A percentile compares a stretch with the other conserved stretches of the same genome.
These are phyloP conservation scores for Neolentinus lepideus DNA, from an alignment of 1,284 basidiomycete species.

Conservation along the genomic window DNA sequence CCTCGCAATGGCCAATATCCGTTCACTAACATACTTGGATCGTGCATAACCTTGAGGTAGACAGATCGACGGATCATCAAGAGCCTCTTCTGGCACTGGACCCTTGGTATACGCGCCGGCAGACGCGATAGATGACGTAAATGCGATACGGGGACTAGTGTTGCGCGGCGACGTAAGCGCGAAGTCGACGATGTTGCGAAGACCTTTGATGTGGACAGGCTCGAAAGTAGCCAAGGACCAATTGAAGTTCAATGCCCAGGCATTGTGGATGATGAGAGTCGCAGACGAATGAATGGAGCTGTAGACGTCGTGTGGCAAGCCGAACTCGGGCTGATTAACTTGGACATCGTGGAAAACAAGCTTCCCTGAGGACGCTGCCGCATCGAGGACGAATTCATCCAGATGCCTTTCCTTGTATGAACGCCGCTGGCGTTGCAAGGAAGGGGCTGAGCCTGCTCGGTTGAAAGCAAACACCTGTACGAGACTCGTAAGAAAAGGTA, in stretches of 20 bases:
- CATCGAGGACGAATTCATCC: slow-evolving; percentile 2
- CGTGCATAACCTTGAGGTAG: slow-evolving; percentile 18
- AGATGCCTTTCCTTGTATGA: neutral
- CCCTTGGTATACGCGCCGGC: neutral
- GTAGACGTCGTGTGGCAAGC: slow-evolving; percentile 2
- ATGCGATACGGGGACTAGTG: slow-evolving; percentile 16
- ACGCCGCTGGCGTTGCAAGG: neutral
- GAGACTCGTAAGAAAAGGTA: neutral
- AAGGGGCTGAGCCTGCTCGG: neutral
- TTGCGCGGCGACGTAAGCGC: slow-evolving; percentile 15
- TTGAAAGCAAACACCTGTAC: slow-evolving; percentile 4
- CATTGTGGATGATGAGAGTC: slow-evolving; percentile 28
- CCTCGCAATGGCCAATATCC: slow-evolving; percentile 13
- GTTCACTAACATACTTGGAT: slow-evolving; percentile 22
- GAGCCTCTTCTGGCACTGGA: slow-evolving; percentile 9
- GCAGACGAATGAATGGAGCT: slow-evolving; percentile 1
- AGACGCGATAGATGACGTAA: slow-evolving; percentile 12
- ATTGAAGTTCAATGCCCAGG: slow-evolving; percentile 29
- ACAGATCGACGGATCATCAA: slow-evolving; percentile 12
- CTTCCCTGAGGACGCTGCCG: neutral
- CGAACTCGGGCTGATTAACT: neutral
- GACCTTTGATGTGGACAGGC: slow-evolving; percentile 14
- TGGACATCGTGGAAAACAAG: slow-evolving; percentile 1
- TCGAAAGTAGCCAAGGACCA: slow-evolving; percentile 18
- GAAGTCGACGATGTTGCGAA: slow-evolving; percentile 19